Base-by-base conservation (phyloP, 768 basidiomycete genomes). In the Pluteus cervinus region DNA sequence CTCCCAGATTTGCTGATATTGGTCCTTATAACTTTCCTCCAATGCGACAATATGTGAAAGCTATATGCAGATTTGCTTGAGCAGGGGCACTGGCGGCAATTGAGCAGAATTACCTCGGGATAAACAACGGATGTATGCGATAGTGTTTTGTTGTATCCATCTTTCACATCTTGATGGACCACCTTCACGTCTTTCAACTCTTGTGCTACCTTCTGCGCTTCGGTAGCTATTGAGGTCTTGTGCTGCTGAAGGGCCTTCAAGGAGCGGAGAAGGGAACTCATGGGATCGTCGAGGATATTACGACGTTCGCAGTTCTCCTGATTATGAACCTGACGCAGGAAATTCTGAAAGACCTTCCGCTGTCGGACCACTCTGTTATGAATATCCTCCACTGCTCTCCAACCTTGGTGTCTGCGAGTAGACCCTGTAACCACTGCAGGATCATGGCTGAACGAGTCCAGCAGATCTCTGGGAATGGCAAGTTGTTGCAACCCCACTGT, bases 1-100 rank as follows among this genome's bases (percentile, higher is more conserved):
- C 44, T 86, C 85, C 84, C 84, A 88, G 36, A 88, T 56, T 45
- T 85, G 81, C 47, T 87, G 82, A 45, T 85, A 87, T 41, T 80
- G 79, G 49, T 86, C 81, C 48, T 73, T 75, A 57, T 86, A 86
- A 49, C 77, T 83, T 57, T 87, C 85, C 52, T 87, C 83, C 24
- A 87, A 49, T 3, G 71, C 81, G 7, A 80, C 68, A 26, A 86
- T 79, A 30, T 73, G 66, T 2, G 84, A 85, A 15, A 87, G 65
- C 85, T 87, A 36, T 2, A 35, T 41, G 33, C 28, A 29, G 12
- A 36, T 37, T 38, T 15, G 22, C 33, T 28, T 15, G 5, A 30
- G 17, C 16, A 16, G 45, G 36, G 28, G 18, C 24, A 22, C 18
- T 21, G 23, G 30, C 5, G 11, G 21, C 31, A 34, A 12, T 36